Conservation (phyloP, 2,329 filamentous ascomycete genomes). For the Didymella exigua region DNA sequence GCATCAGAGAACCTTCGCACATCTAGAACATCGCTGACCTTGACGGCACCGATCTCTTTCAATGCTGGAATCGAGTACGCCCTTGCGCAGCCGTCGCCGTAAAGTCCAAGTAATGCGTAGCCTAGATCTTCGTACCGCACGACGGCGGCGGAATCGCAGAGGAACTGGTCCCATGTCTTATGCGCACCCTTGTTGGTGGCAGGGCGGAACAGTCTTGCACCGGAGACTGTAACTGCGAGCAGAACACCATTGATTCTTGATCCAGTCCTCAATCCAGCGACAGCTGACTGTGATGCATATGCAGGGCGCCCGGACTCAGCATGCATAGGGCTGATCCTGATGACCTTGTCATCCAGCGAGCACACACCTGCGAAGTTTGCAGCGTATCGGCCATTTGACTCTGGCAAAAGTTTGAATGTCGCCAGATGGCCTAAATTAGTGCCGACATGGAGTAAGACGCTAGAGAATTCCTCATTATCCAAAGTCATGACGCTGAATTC, state of each 20-base stretch:
- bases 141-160: constrained; percentile 82
- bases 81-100: constrained; percentile 78
- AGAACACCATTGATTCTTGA: constrained; percentile 77
- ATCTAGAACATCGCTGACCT: constrained; percentile 72
- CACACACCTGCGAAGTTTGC: constrained; percentile 73
- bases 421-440: constrained; percentile 82
- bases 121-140: constrained; percentile 76
- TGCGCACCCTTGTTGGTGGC: constrained; percentile 86
- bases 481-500: constrained; percentile 91
- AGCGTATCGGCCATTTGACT: constrained; percentile 70
- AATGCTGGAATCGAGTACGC: constrained; percentile 87
- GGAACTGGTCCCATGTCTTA: constrained; percentile 80
- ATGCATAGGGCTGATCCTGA: constrained; percentile 80
- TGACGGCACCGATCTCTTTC: constrained; percentile 76
- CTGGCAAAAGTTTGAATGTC: constrained; percentile 89
- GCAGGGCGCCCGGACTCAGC: constrained; percentile 78
- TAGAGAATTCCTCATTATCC: constrained; percentile 93
- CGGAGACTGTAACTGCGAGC: constrained; percentile 73
- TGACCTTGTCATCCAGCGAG: constrained; percentile 68
- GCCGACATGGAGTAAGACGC: constrained; percentile 89
- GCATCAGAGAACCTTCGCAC: constrained; percentile 71
- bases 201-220: constrained; percentile 87
- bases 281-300: constrained; percentile 72
- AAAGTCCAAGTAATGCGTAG: constrained; percentile 80
- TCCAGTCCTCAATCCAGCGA: constrained; percentile 78